Percentiles rank a stretch among this genome's conserved stretches.
These are phyloP conservation scores for Naganishia sp. DNA, from an alignment of 1,284 basidiomycete genomes.

Conservation along the genomic window DNA sequence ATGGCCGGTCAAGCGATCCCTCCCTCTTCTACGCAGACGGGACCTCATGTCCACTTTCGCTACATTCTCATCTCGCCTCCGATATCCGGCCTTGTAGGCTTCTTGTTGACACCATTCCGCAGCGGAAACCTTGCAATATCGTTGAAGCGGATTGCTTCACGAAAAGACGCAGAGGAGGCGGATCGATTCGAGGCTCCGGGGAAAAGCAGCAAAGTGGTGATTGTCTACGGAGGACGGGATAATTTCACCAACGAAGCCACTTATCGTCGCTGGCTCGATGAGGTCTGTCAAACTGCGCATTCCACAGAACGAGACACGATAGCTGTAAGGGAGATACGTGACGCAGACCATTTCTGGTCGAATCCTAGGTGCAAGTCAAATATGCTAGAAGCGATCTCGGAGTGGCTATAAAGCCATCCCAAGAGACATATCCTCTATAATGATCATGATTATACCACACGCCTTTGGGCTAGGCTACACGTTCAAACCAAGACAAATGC, in stretches of 20 bases:
- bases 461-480: constrained; percentile 11
- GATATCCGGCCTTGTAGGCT: constrained; percentile 17
- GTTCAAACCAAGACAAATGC: constrained; percentile 8
- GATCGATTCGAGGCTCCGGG: not conserved
- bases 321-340: not conserved
- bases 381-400: not conserved
- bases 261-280: not conserved
- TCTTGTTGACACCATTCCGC: constrained; percentile 19
- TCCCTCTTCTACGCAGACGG: not conserved
- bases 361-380: not conserved
- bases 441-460: constrained; percentile 17
- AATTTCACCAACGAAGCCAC: constrained; percentile 5
- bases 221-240: constrained; percentile 4
- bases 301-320: not conserved
- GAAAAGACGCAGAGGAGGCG: not conserved
- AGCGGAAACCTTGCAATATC: not conserved
- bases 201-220: not conserved
- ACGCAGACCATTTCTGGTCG: constrained; percentile 27
- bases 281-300: not conserved
- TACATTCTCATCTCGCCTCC: constrained; percentile 33
- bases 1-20: constrained; percentile 10
- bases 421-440: not conserved
- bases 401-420: constrained; percentile 10
- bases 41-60: not conserved
- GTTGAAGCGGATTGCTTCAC: not conserved